These are phyloP conservation scores for Clitopilus passeckerianus DNA, from an alignment of 768 basidiomycete species.

Conservation along the genomic window DNA sequence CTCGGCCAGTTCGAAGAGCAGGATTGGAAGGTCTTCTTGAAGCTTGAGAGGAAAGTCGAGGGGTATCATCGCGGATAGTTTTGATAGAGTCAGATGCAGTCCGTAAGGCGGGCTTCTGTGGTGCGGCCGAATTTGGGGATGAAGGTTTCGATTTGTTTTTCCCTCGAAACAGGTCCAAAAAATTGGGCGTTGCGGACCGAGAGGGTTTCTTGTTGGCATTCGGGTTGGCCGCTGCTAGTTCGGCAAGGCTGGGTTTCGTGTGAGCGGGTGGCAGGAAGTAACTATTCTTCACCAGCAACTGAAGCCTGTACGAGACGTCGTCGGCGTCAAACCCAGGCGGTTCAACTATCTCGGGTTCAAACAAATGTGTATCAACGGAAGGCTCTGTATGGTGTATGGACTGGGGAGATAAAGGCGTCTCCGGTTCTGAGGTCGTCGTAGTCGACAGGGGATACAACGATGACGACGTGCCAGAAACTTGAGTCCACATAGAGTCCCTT, in stretches of 20 bases:
- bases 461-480: constrained; percentile 64
- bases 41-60: constrained; percentile 29
- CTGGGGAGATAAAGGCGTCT: constrained; percentile 60
- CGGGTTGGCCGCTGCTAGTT: constrained; percentile 41
- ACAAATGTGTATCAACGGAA: constrained; percentile 39
- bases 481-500: constrained; percentile 58
- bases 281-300: constrained; percentile 79
- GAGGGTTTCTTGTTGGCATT: constrained; percentile 39
- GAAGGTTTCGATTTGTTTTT: constrained; percentile 63
- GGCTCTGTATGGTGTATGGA: constrained; percentile 43
- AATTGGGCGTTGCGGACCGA: constrained; percentile 43
- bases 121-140: constrained; percentile 34
- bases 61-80: constrained; percentile 26
- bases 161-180: constrained; percentile 70
- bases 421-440: constrained; percentile 57
- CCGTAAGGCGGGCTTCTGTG: constrained; percentile 44
- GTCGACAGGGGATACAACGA: constrained; percentile 71
- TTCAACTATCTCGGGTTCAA: constrained; percentile 44
- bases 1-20: constrained; percentile 44
- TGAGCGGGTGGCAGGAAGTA: constrained; percentile 90
- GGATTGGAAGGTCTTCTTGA: constrained; percentile 27
- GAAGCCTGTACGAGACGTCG: constrained; percentile 82
- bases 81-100: constrained; percentile 65
- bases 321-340: constrained; percentile 57
- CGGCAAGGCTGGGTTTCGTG: constrained; percentile 68